Conservation (phyloP, 805 yeast species). For the Debaryomyces tyrocola region DNA sequence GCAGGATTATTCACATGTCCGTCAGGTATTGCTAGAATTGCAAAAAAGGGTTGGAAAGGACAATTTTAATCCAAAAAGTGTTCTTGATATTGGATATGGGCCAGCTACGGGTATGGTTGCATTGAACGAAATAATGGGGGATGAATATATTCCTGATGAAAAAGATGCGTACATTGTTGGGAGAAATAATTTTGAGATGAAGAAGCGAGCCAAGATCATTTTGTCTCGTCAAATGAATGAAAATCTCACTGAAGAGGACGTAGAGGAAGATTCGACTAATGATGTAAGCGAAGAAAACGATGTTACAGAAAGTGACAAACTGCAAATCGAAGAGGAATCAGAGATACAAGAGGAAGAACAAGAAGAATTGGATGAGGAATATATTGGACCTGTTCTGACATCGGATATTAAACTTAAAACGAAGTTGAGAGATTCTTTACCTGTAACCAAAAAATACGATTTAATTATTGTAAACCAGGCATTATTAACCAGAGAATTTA, state of each 20-base stretch:
- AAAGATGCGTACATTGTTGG: conserved; percentile 79
- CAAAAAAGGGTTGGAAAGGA: conserved; percentile 50
- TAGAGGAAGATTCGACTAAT: conserved; percentile 5
- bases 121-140: conserved; percentile 77
- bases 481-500: conserved; percentile 55
- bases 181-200: conserved; percentile 59
- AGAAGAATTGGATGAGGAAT: conserved; percentile 16
- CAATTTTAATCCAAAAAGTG: conserved; percentile 59
- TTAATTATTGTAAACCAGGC: conserved; percentile 83
- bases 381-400: conserved; percentile 53
- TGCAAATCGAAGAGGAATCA: conserved; percentile 11
- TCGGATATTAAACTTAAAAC: conserved; percentile 55
- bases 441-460: conserved; percentile 62
- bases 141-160: conserved; percentile 54
- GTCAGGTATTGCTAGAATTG: conserved; percentile 67
- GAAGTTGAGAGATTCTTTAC: conserved; percentile 52
- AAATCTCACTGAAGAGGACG: conserved; percentile 16
- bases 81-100: conserved; percentile 83
- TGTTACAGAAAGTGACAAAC: conserved; percentile 3
- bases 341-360: conserved; percentile 4
- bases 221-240: conserved; percentile 68
- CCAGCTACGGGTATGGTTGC: conserved; percentile 93
- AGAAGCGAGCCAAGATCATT: conserved; percentile 72
- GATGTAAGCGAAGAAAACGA: conserved; percentile 5
- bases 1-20: conserved; percentile 73